These are phyloP conservation scores for Balakata baccata DNA, from an alignment of 345 rosid genomes.

Conservation along the genomic window DNA sequence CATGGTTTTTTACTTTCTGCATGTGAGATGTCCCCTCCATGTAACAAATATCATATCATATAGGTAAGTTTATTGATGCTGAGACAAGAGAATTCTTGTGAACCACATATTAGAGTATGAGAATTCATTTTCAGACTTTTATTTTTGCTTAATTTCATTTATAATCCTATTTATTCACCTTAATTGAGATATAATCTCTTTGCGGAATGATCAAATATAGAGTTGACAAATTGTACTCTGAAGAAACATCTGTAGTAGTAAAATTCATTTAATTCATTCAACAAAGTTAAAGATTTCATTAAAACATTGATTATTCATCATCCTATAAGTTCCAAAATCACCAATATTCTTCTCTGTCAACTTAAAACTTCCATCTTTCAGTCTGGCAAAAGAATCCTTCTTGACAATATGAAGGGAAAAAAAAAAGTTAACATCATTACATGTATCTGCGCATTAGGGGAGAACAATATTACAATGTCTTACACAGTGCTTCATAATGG, in stretches of 20 bases:
- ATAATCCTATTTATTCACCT: too few species aligned
- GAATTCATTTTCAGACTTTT: not conserved
- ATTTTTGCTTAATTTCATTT: not conserved
- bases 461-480: not conserved
- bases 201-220: too few species aligned
- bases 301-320: too few species aligned
- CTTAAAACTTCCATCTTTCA: too few species aligned
- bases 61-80: not conserved
- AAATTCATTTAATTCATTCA: slow-evolving; percentile 8
- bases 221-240: not conserved
- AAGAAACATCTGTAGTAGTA: not conserved
- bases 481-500: too few species aligned
- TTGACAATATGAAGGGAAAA: too few species aligned
- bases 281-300: slow-evolving; percentile 2
- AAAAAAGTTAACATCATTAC: not conserved
- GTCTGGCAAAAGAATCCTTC: too few species aligned
- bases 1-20: slow-evolving; percentile 18
- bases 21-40: slow-evolving; percentile 24
- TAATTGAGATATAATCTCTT: too few species aligned
- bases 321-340: too few species aligned
- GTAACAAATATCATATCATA: slow-evolving; percentile 5
- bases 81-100: not conserved
- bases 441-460: not conserved
- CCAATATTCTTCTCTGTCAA: too few species aligned
- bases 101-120: not conserved